Base-by-base conservation (phyloP, 2,329 filamentous ascomycete species). In the Pseudogymnoascus sp. region DNA sequence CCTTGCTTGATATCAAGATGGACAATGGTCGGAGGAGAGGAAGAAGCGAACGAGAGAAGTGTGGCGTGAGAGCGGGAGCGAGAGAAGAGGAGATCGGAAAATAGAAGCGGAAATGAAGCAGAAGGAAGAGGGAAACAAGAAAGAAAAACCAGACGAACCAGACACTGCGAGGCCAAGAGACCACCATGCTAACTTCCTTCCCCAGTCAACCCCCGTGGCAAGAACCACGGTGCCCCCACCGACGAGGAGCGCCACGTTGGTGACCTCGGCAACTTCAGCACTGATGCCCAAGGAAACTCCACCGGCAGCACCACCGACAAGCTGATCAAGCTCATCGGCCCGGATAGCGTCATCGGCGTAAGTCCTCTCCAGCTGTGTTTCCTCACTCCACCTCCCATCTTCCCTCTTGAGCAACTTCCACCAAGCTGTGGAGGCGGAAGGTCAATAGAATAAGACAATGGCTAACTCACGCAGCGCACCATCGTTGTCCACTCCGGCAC, bases 181-280 rank as follows among this genome's bases (percentile, higher is more conserved):
- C 59, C 52, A 38, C 38, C 37, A 14, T 40, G 40, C 58, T 59
- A 38, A 61, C 37, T 33, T n/a, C 40, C 40, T 21, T 11, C 12
- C 6, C 59, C 63, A 96, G 92, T 97, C 89, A 99, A 99, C 88
- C 95, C 95, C 71, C 85, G 89, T 81, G 81, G 83, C 83, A 96
- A 96, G 86, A 88, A 84, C 71, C 95, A 99, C 83, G 95, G 95
- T 75, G 90, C 89, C 74, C 95, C 91, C 71, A 75, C 79, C 35
- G 93, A 97, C 78, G 83, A 87, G 68, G 83, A 86, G 73, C 93
- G 95, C 78, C 95, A 99, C 80, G 95, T 97, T 69, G 95, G 95
- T 79, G 95, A 97, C 79, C 83, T 99, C 69, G 95, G 95, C 76
- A 99, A 99, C 88, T 86, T 97, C 83, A 86, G 91, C 82, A 97